phyloP scores from a whole-genome alignment of 306 rosid genomes.

The Lablab purpureus region DNA sequence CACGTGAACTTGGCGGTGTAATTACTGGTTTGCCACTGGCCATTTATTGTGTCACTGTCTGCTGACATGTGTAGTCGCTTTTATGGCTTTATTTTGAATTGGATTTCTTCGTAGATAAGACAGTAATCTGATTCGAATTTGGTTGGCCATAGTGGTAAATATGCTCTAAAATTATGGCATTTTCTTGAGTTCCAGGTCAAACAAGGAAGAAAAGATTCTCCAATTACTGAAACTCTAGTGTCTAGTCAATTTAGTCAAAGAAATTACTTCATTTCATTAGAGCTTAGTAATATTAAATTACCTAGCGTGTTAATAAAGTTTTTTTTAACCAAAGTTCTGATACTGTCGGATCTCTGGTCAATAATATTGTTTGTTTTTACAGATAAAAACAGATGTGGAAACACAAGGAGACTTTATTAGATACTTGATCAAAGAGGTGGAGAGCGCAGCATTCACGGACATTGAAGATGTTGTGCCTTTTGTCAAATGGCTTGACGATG shows the following conservation, averaged over 20 bases:
- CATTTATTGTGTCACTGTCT: conserved; percentile 52
- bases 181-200: conserved; percentile 3
- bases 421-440: conserved; percentile 90
- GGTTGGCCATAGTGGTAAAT: conserved; percentile 46
- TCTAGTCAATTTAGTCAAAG: conserved; percentile 29
- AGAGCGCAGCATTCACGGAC: conserved; percentile 80
- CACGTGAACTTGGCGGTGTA: conserved; percentile 35
- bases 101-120: conserved; percentile 59
- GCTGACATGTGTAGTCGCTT: conserved; percentile 55
- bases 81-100: conserved; percentile 48
- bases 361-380: conserved; percentile 28
- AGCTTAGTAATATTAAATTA: conserved; percentile 4
- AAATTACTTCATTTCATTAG: not conserved
- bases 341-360: not conserved
- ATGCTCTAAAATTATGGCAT: conserved; percentile 43
- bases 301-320: not conserved
- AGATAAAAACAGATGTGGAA: conserved; percentile 97
- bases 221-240: conserved; percentile 6
- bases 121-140: conserved; percentile 58
- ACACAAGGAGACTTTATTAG: conserved; percentile 95
- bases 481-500: conserved; percentile 99
- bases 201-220: conserved; percentile 28
- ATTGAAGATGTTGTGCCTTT: conserved; percentile 92
- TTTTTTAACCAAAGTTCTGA: not conserved
- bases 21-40: conserved; percentile 61